These are phyloP conservation scores for Gigaspora rosea DNA, from an alignment of 192 early-diverging fungal species.

Conservation along the genomic window DNA sequence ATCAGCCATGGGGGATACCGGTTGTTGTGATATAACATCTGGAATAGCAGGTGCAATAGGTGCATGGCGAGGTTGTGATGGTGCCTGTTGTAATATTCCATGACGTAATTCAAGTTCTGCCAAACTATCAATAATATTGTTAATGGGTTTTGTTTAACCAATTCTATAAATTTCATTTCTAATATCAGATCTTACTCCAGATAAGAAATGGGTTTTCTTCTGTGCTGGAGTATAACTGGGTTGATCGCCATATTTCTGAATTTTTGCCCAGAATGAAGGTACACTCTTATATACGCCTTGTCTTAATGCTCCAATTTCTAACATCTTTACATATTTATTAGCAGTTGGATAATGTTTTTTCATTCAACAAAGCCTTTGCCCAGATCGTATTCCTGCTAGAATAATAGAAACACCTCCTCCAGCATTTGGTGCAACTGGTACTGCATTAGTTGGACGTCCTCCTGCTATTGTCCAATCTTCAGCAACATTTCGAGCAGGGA, in stretches of 20 bases:
- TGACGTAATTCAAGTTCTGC: background rate
- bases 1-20: background rate
- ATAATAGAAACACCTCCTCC: background rate
- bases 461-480: background rate
- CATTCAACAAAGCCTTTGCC: background rate
- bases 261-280: no score
- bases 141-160: no score
- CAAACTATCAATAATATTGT: background rate
- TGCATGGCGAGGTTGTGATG: no score
- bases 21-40: background rate
- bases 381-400: conserved; percentile 4
- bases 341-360: background rate
- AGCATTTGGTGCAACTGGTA: conserved; percentile 6
- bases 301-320: background rate
- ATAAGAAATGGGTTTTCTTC: no score
- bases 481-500: background rate
- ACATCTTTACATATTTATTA: background rate
- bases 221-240: no score
- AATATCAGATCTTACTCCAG: no score
- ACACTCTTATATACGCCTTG: no score
- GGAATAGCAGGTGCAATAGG: no score
- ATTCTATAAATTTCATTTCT: no score
- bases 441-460: conserved; percentile 1
- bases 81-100: background rate
- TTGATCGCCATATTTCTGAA: no score